A percentile compares a stretch with the other conserved stretches of the same genome.
Conservation (phyloP, 177 flowering plant species). For the Telopea speciosissima region DNA sequence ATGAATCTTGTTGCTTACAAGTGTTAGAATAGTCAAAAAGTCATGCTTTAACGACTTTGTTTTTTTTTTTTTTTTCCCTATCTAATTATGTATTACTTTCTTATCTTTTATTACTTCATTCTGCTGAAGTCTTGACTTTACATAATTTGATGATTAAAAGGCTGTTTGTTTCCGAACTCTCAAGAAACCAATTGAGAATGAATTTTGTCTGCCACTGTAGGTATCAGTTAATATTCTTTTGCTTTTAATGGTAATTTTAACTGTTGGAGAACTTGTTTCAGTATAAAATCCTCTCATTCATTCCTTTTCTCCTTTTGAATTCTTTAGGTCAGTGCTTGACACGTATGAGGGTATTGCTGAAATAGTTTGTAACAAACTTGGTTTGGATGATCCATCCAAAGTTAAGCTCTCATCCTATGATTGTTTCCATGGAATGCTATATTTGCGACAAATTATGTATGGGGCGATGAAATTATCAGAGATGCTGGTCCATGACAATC, state of each 20-base stretch:
- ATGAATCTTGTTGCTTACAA: no score
- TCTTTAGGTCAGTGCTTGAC: constrained; percentile 49
- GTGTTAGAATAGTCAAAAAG: no score
- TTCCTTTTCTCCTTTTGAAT: background rate
- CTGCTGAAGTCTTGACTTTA: no score
- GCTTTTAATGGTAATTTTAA: background rate
- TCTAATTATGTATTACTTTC: no score
- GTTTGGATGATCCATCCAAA: constrained; percentile 70
- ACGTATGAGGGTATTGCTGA: constrained; percentile 80
- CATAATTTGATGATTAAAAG: constrained; percentile 25
- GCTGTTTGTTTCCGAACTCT: constrained; percentile 59
- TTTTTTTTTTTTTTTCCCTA: no score
- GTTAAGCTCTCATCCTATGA: constrained; percentile 77
- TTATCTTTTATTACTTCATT: no score
- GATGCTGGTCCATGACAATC: constrained; percentile 76
- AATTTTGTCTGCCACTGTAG: constrained; percentile 59
- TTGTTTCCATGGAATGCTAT: constrained; percentile 75
- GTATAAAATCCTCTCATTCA: background rate
- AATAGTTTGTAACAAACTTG: constrained; percentile 59
- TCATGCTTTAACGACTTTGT: no score
- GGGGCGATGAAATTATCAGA: constrained; percentile 61
- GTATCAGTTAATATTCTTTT: constrained; percentile 8
- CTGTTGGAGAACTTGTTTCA: background rate
- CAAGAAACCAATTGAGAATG: constrained; percentile 68
- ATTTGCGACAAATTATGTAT: constrained; percentile 62